Conservation (phyloP, 1,284 basidiomycete species). For the Sanghuangporus weigelae region DNA sequence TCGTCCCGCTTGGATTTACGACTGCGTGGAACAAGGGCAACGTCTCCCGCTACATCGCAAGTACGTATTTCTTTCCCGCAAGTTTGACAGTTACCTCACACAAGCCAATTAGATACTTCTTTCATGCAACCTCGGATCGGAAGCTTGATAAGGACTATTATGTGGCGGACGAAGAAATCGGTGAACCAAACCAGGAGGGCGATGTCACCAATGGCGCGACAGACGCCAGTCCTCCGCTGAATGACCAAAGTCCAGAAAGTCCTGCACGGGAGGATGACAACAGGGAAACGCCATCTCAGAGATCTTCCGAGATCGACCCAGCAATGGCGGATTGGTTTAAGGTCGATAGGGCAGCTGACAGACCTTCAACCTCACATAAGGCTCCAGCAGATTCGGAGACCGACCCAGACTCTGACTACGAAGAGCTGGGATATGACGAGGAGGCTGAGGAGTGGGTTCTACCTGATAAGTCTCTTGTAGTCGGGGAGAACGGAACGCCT, state of each 20-base stretch:
- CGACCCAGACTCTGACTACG: constrained; percentile 58
- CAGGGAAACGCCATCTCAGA: constrained; percentile 4
- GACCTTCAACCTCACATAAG: constrained; percentile 4
- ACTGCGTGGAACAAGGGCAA: constrained; percentile 59
- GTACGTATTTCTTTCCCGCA: constrained; percentile 32
- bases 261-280: constrained; percentile 18
- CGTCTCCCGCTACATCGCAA: constrained; percentile 60
- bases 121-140: constrained; percentile 50
- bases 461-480: background rate
- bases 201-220: background rate
- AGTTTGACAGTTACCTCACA: background rate
- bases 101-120: constrained; percentile 55
- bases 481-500: background rate
- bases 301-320: constrained; percentile 20
- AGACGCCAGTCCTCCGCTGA: background rate
- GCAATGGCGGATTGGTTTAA: constrained; percentile 61
- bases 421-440: constrained; percentile 33
- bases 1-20: constrained; percentile 74
- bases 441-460: constrained; percentile 43
- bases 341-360: constrained; percentile 28
- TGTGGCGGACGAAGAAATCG: constrained; percentile 22
- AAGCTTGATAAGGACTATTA: constrained; percentile 26
- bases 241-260: constrained; percentile 1
- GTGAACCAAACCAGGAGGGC: constrained; percentile 20
- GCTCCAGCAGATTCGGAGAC: constrained; percentile 51